A percentile compares a stretch with the other conserved stretches of the same genome.
Conservation (phyloP, 2,329 filamentous ascomycete species). For the Fusarium sp. region DNA sequence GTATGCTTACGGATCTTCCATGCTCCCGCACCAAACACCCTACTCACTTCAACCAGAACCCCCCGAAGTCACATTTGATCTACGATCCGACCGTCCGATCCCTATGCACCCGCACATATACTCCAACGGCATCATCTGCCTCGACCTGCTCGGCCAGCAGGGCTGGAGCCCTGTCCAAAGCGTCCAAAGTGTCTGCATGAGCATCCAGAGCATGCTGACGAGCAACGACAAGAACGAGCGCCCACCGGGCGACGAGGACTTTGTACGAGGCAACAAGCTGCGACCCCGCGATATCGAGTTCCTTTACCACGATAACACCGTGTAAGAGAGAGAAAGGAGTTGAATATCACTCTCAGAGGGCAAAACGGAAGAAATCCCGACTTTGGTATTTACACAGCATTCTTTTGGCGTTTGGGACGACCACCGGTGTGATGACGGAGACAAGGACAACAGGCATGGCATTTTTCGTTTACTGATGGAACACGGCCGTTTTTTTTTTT, state of each 20-base stretch:
- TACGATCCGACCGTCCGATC: conserved; percentile 74
- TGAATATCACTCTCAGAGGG: neutral
- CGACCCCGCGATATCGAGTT: conserved; percentile 92
- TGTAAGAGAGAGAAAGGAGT: conserved; percentile 54
- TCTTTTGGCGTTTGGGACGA: conserved; percentile 38
- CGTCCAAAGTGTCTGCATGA: conserved; percentile 97
- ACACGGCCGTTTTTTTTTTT: conserved; percentile 4
- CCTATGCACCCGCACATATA: conserved; percentile 98
- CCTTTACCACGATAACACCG: conserved; percentile 90
- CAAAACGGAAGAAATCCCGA: conserved; percentile 1
- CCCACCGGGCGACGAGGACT: conserved; percentile 89
- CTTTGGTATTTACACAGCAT: conserved; percentile 33
- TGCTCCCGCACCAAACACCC: neutral
- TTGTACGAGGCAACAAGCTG: conserved; percentile 82
- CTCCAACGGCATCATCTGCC: conserved; percentile 97
- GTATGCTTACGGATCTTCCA: conserved; percentile 59
- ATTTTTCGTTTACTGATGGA: conserved; percentile 30
- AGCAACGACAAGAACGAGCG: conserved; percentile 93
- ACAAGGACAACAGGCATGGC: conserved; percentile 20
- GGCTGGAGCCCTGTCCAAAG: conserved; percentile 98
- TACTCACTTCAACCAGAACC: conserved; percentile 71
- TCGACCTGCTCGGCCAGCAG: conserved; percentile 87
- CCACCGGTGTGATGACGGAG: conserved; percentile 18
- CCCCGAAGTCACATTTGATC: conserved; percentile 91
- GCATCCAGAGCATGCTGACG: conserved; percentile 97